Percentiles rank a stretch among this genome's conserved stretches.
Evolutionary conservation across 805 yeast genomes (phyloP).

Genomic region (Debaryomyces maramus): DNA sequence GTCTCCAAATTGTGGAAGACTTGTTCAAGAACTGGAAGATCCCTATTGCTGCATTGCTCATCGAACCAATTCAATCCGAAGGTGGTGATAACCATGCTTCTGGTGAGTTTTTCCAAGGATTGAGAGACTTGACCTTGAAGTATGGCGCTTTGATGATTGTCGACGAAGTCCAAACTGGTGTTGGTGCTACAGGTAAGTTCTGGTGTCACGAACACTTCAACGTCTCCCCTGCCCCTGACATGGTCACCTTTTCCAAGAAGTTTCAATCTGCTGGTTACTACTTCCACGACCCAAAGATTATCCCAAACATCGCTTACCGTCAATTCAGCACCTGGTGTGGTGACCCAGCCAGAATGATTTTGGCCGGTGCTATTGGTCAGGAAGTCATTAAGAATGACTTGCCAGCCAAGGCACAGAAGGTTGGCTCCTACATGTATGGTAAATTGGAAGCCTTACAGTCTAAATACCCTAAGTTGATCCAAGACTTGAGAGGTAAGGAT

Average conservation of each 20-base stretch:
- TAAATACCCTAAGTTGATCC: conserved; percentile 53
- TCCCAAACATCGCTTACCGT: conserved; percentile 62
- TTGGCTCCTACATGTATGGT: conserved; percentile 65
- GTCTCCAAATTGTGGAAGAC: conserved; percentile 73
- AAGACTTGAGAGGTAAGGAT: conserved; percentile 69
- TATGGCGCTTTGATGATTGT: conserved; percentile 60
- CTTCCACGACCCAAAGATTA: conserved; percentile 57
- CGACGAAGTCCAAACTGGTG: conserved; percentile 76
- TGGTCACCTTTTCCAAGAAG: conserved; percentile 71
- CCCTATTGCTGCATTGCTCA: conserved; percentile 66
- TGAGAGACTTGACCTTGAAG: conserved; percentile 59
- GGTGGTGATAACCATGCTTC: conserved; percentile 78
- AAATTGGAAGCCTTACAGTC: conserved; percentile 53
- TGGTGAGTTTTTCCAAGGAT: conserved; percentile 57
- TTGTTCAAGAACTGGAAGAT: conserved; percentile 63
- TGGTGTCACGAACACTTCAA: conserved; percentile 76
- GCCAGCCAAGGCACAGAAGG: conserved; percentile 52
- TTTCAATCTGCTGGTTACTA: conserved; percentile 74
- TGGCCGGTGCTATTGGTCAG: conserved; percentile 70
- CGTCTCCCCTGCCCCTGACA: conserved; percentile 61
- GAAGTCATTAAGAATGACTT: conserved; percentile 65
- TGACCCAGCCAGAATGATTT: conserved; percentile 66
- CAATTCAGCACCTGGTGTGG: conserved; percentile 82
- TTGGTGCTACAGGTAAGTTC: conserved; percentile 69
- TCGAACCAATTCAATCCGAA: conserved; percentile 69